phyloP scores from a whole-genome alignment of 2,329 filamentous ascomycete species.

The Penicillium sp. region DNA sequence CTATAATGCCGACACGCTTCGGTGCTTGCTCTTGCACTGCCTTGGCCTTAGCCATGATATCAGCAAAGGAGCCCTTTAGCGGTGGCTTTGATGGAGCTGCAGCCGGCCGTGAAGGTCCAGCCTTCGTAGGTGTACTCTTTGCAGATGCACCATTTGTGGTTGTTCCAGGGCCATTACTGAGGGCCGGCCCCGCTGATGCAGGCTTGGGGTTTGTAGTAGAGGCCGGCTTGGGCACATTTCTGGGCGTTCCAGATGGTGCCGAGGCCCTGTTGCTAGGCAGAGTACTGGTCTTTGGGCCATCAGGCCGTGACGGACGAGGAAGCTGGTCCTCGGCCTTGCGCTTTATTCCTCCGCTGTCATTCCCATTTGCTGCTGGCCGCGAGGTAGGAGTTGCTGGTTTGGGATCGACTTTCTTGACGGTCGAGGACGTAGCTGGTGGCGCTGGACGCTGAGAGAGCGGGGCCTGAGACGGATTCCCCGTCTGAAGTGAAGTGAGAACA shows the following conservation, averaged over 20 bases:
- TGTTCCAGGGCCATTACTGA: slow-evolving; percentile 17
- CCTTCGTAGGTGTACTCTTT: slow-evolving; percentile 17
- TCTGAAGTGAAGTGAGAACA: slow-evolving; percentile 49
- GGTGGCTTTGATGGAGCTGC: slow-evolving; percentile 40
- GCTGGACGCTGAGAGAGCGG: slow-evolving; percentile 27
- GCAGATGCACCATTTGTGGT: slow-evolving; percentile 7
- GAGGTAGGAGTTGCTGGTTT: slow-evolving; percentile 13
- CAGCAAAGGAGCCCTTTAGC: slow-evolving; percentile 57
- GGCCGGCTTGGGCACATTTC: slow-evolving; percentile 14
- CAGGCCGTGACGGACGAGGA: slow-evolving; percentile 27
- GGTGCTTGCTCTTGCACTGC: slow-evolving; percentile 48
- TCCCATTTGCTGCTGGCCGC: slow-evolving; percentile 16
- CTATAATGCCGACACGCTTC: slow-evolving; percentile 48
- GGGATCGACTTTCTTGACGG: slow-evolving; percentile 21
- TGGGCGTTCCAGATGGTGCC: slow-evolving; percentile 19
- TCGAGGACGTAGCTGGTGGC: slow-evolving; percentile 21
- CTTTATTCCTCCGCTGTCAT: slow-evolving; percentile 31
- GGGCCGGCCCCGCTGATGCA: slow-evolving; percentile 17
- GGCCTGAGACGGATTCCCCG: slow-evolving; percentile 33
- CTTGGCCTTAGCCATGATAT: slow-evolving; percentile 57
- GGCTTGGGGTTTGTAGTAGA: slow-evolving; percentile 6
- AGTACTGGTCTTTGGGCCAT: slow-evolving; percentile 19
- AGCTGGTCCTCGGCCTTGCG: slow-evolving; percentile 44
- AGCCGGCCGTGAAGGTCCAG: slow-evolving; percentile 1
- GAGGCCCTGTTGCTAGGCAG: slow-evolving; percentile 16